phyloP scores from a whole-genome alignment of 371 early-diverging fungal species.

The Rhizopus delemar region DNA sequence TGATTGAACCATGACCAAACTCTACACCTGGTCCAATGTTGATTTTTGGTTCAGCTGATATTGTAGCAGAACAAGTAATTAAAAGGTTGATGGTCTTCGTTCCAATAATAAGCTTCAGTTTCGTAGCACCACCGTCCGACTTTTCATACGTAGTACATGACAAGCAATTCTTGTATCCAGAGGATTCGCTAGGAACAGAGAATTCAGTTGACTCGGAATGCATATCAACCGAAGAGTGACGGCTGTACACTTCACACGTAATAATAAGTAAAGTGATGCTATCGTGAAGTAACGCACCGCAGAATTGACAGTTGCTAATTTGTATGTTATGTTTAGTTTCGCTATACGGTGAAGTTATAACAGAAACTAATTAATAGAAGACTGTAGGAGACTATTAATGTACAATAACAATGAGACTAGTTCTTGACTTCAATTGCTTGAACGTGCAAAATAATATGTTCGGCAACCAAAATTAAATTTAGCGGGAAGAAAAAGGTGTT shows the following conservation, averaged over 20 bases:
- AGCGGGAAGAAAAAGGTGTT: no score
- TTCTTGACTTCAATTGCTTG: no score
- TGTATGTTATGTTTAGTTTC: no score
- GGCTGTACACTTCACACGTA: slow-evolving; percentile 22
- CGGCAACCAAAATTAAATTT: no score
- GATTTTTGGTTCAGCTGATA: slow-evolving; percentile 22
- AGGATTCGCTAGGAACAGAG: slow-evolving; percentile 13
- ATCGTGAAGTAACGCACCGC: slow-evolving; percentile 20
- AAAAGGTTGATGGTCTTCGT: slow-evolving; percentile 20
- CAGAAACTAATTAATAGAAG: no score
- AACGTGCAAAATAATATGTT: no score
- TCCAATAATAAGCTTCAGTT: slow-evolving; percentile 20
- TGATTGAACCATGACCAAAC: slow-evolving; percentile 20
- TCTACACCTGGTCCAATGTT: slow-evolving; percentile 23
- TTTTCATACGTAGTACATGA: slow-evolving; percentile 22
- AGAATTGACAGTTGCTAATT: no score
- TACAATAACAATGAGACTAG: no score
- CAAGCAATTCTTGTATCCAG: slow-evolving; percentile 18
- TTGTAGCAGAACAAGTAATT: slow-evolving; percentile 21
- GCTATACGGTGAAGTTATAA: no score
- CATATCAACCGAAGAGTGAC: slow-evolving; percentile 20
- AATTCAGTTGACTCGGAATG: slow-evolving; percentile 21
- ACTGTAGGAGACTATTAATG: no score
- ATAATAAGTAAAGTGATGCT: slow-evolving; percentile 22
- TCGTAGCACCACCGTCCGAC: slow-evolving; percentile 17